Conservation (phyloP, 2,329 filamentous ascomycete species). For the Coniochaeta hoffmannii region DNA sequence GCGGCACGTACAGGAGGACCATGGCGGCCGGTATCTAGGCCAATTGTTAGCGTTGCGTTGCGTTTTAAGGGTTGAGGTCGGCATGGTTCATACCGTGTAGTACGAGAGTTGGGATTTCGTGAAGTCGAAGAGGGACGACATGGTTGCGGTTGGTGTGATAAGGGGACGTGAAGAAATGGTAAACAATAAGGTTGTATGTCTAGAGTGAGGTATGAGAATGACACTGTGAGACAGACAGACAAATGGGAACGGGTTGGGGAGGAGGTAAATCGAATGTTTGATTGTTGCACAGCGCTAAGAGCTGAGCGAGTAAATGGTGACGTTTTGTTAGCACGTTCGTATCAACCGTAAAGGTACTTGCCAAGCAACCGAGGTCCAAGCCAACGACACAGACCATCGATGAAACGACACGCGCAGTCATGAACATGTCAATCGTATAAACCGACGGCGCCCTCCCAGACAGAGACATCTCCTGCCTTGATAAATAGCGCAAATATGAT, state of each 20-base stretch:
- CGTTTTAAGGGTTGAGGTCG: not conserved
- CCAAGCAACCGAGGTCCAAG: not conserved
- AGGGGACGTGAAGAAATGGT: not conserved
- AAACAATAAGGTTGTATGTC: not conserved
- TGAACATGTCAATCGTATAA: not conserved
- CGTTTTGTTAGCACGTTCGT: not conserved
- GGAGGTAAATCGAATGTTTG: no score
- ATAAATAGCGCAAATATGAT: constrained; percentile 30
- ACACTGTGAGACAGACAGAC: no score
- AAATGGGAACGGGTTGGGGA: no score
- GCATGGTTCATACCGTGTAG: constrained; percentile 14
- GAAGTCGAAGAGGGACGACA: constrained; percentile 13
- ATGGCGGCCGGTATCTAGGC: constrained; percentile 33
- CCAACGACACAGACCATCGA: no score
- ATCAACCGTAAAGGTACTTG: not conserved
- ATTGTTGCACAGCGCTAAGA: no score
- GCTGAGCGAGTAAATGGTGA: no score
- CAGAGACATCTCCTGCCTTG: constrained; percentile 24
- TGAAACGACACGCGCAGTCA: not conserved
- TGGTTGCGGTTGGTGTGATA: not conserved
- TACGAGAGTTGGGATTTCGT: constrained; percentile 17
- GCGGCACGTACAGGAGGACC: constrained; percentile 25
- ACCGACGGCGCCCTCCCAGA: no score
- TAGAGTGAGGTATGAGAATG: not conserved
- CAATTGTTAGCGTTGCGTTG: not conserved